phyloP scores from a whole-genome alignment of 1,284 basidiomycete genomes.

The Naganishia sp. region DNA sequence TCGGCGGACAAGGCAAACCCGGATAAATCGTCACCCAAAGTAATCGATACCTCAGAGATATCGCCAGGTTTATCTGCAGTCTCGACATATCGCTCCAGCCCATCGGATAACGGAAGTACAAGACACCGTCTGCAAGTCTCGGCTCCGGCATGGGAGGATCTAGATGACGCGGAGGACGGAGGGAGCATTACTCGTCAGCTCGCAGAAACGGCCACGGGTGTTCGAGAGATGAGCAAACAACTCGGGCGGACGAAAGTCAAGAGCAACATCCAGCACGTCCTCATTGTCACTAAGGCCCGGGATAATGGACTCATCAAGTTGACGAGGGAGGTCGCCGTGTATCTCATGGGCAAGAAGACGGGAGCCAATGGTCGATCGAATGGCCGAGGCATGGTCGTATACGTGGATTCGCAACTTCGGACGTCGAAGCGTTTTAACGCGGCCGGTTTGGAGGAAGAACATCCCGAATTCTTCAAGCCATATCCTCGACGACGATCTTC shows the following conservation, averaged over 20 bases:
- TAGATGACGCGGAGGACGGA: constrained; percentile 61
- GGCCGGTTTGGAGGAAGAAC: constrained; percentile 76
- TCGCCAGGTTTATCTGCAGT: constrained; percentile 20
- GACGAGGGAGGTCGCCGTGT: constrained; percentile 91
- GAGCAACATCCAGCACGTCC: constrained; percentile 85
- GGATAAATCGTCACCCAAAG: neutral
- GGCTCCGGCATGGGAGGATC: constrained; percentile 33
- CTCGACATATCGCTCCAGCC: constrained; percentile 5
- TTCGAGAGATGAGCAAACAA: constrained; percentile 98
- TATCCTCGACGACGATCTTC: constrained; percentile 70
- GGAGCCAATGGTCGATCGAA: constrained; percentile 15
- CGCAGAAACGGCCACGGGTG: constrained; percentile 94
- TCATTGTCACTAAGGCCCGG: constrained; percentile 97
- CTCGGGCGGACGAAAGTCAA: constrained; percentile 90
- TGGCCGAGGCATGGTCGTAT: constrained; percentile 73
- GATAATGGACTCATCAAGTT: constrained; percentile 95
- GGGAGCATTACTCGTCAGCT: constrained; percentile 82
- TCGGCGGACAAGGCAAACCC: constrained; percentile 4
- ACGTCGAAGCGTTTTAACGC: constrained; percentile 93
- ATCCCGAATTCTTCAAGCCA: constrained; percentile 86
- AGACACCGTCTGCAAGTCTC: constrained; percentile 17
- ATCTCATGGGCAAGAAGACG: constrained; percentile 75
- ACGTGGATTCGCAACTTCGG: constrained; percentile 93
- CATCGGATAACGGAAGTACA: neutral
- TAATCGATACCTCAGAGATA: neutral